Conservation (phyloP, 257 asterid genomes). For the Rubia yunnanensis region DNA sequence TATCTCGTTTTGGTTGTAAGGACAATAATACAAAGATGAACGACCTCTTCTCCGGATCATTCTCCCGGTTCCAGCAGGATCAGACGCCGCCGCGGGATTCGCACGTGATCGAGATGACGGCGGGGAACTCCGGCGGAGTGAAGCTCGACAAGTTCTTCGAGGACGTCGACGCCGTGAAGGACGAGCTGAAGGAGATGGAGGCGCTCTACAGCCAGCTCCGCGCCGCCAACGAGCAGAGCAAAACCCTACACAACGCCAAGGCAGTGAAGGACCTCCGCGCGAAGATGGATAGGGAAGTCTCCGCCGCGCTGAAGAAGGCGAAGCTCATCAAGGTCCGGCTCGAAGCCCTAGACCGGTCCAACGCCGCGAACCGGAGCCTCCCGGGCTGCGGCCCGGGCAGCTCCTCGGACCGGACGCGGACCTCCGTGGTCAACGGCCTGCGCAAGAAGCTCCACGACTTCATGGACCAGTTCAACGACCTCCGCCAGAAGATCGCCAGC, state of each 20-base stretch:
- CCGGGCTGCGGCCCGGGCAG: slow-evolving; percentile 42
- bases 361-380: slow-evolving; percentile 27
- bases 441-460: slow-evolving; percentile 34
- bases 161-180: slow-evolving; percentile 58
- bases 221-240: slow-evolving; percentile 44
- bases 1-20: not conserved
- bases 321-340: slow-evolving; percentile 30
- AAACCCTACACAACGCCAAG: slow-evolving; percentile 39
- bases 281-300: slow-evolving; percentile 33
- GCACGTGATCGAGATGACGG: slow-evolving; percentile 29
- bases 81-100: slow-evolving; percentile 34
- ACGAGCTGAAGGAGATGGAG: slow-evolving; percentile 54
- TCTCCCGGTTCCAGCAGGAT: slow-evolving; percentile 46
- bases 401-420: slow-evolving; percentile 33
- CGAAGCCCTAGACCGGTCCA: slow-evolving; percentile 31
- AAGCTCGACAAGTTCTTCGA: slow-evolving; percentile 62
- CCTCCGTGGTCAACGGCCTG: slow-evolving; percentile 35
- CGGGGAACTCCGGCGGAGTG: slow-evolving; percentile 31
- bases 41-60: slow-evolving; percentile 61
- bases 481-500: slow-evolving; percentile 29
- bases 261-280: slow-evolving; percentile 29
- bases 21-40: slow-evolving; percentile 32
- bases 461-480: slow-evolving; percentile 34
- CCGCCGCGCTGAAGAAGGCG: slow-evolving; percentile 24
- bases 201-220: slow-evolving; percentile 45